Base-by-base conservation (phyloP, 768 basidiomycete species). In the Collybia mongolica region DNA sequence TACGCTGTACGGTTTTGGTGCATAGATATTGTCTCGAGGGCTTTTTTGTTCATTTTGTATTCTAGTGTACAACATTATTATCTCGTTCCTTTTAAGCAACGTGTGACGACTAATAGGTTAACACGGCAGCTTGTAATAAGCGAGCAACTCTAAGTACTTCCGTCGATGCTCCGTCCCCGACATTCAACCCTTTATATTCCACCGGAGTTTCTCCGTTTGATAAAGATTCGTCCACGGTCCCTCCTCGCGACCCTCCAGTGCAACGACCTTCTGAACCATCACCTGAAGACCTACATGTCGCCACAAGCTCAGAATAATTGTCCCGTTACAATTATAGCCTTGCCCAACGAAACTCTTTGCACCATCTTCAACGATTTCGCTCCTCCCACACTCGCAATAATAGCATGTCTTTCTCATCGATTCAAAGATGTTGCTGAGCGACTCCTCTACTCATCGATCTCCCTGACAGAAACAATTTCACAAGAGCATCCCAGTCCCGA, bases 1-100 rank as follows among this genome's bases (percentile, higher is more conserved):
- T 59, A 95, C 92, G 15, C 83, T 96, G 22, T 96, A 95, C 67
- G 93, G 92, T 73, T 93, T 94, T 78, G 91, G 91, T 66, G 89
- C 88, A 72, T 92, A 82, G 75, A 68, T 52, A 39, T 48, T 48
- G 51, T 45, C n/a, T 28, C 22, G 28, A 32, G 37, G 23, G 22
- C 36, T 47, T 48, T 52, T 38, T 47, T 35, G 14, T 42, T 29
- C 37, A 35, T 36, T n/a, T 39, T 61, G 57, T 61, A 61, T 48
- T 46, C 24, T 61, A 61, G 41, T 61, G 60, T 61, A 61, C n/a
- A 37, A 28, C 51, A 54, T 48, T 49, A 55, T 32, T 60, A 60
- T 60, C 52, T 38, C 15, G n/a, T 32, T 14, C 19, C 18, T 14
- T 15, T 48, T 22, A 39, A 42, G 38, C 58, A n/a, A 54, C 51